Evolutionary conservation across 2,329 filamentous ascomycete species (phyloP).

Genomic region (Malbranchea cinnamomea): DNA sequence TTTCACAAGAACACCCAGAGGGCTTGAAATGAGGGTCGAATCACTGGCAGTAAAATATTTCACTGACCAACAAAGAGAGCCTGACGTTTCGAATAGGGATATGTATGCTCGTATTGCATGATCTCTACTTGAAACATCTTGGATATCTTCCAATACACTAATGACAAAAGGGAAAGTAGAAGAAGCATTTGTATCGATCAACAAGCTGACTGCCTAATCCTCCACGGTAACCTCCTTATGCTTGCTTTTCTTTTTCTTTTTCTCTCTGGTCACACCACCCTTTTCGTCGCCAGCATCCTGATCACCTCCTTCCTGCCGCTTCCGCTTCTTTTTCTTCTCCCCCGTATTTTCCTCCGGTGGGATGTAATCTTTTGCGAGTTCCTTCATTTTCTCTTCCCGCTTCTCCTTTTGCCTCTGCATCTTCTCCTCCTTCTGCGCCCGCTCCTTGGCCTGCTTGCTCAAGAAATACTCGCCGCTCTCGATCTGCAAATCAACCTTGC

Average conservation of each 20-base stretch:
- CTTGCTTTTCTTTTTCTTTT: slow-evolving; percentile 38
- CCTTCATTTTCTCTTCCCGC: slow-evolving; percentile 75
- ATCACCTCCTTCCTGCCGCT: slow-evolving; percentile 11
- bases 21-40: too few species aligned
- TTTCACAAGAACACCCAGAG: too few species aligned
- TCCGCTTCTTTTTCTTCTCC: slow-evolving; percentile 31
- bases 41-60: too few species aligned
- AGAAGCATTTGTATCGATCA: too few species aligned
- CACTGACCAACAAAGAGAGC: too few species aligned
- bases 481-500: slow-evolving; percentile 96
- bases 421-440: slow-evolving; percentile 62
- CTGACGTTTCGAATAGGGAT: too few species aligned
- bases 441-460: slow-evolving; percentile 80
- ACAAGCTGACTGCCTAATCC: too few species aligned
- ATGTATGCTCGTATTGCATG: too few species aligned
- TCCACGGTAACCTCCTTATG: slow-evolving; percentile 24
- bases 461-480: slow-evolving; percentile 96
- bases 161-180: too few species aligned
- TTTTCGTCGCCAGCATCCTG: slow-evolving; percentile 5
- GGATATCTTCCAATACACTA: too few species aligned
- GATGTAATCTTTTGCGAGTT: slow-evolving; percentile 73
- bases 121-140: too few species aligned
- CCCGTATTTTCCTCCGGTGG: slow-evolving; percentile 62
- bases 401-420: slow-evolving; percentile 74
- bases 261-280: slow-evolving; percentile 42